Base-by-base conservation (phyloP, 2,329 filamentous ascomycete genomes). In the Arthrinium puccinioides region DNA sequence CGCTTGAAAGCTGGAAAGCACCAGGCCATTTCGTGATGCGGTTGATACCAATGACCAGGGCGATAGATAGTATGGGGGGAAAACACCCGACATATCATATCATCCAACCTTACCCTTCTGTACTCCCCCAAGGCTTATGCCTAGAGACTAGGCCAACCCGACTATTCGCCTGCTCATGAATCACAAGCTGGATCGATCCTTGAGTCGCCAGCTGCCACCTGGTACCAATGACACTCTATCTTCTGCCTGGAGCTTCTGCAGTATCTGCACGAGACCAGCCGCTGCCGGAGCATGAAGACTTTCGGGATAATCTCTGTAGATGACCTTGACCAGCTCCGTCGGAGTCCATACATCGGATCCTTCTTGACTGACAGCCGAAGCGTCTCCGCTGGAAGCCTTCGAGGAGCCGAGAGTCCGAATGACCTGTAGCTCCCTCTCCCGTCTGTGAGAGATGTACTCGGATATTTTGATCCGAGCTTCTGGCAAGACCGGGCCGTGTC, bases 361-460 rank as follows among this genome's bases (percentile, higher is more conserved):
- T 36, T 13, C 40, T 32, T 18, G 44, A 26, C 14, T 39, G 23
- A 29, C 37, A 29, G 14, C 44, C 44, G 23, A 52, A 47, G 3
- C 58, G 13, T 16, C 19, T 19, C 26, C 18, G 8, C 16, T 21
- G 25, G 25, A n/a, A 4, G 14, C 18, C 31, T 57, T 54, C 51
- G 53, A 55, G 30, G 63, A 64, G 28, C 62, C 62, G 47, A 94
- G 57, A 0, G 82, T 77, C 38, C 74, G 70, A 14, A 92, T 46
- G 5, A 94, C 79, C 56, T 94, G 85, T 25, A 79, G 69, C 60
- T 97, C 90, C 16, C 92, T 74, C 62, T 84, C 74, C 51, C 78
- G 74, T 21, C 90, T 73, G 63, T 97, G 92, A 42, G 67, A 59
- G 47, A 97, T 85, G 55, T 98, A 97, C 58, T 95, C 87, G 15